Conservation (phyloP, 768 basidiomycete species). For the Aureoboletus auriporus region DNA sequence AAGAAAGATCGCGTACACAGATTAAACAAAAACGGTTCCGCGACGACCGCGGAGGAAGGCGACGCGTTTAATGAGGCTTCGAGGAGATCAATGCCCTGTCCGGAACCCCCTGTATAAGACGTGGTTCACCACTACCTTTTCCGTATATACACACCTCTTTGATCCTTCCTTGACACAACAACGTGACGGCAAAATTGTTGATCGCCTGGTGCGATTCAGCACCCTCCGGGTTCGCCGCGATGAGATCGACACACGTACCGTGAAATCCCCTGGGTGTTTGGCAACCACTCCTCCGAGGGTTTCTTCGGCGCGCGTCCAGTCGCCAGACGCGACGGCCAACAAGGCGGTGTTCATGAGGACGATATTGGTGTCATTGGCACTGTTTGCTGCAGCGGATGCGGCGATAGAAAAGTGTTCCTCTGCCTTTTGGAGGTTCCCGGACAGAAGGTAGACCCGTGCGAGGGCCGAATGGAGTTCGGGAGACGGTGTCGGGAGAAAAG, state of each 20-base stretch:
- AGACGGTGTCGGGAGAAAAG: slow-evolving; percentile 29
- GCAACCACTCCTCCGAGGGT: slow-evolving; percentile 42
- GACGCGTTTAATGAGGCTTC: slow-evolving; percentile 59
- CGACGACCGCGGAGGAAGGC: slow-evolving; percentile 67
- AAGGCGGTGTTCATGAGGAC: slow-evolving; percentile 65
- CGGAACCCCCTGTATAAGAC: neutral
- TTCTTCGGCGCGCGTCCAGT: slow-evolving; percentile 55
- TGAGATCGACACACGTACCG: slow-evolving; percentile 37
- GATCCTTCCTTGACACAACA: slow-evolving; percentile 66
- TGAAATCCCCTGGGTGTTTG: slow-evolving; percentile 56
- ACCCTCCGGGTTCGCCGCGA: too few species aligned
- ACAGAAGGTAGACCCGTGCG: slow-evolving; percentile 71
- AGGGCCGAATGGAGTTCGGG: slow-evolving; percentile 64
- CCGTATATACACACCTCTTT: slow-evolving; percentile 51
- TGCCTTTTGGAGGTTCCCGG: slow-evolving; percentile 61
- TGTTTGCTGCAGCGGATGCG: slow-evolving; percentile 42
- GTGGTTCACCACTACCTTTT: neutral
- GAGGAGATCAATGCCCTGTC: slow-evolving; percentile 65
- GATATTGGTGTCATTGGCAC: slow-evolving; percentile 38
- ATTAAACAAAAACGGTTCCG: slow-evolving; percentile 84
- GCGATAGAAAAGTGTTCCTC: slow-evolving; percentile 46
- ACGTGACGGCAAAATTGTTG: slow-evolving; percentile 72
- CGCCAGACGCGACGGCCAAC: slow-evolving; percentile 62
- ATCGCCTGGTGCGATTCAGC: slow-evolving; percentile 42
- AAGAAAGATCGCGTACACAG: slow-evolving; percentile 49